Evolutionary conservation across 768 basidiomycete species (phyloP), one percentile per base, ranked within the genome.

Genomic region (Lentinula edodes): DNA sequence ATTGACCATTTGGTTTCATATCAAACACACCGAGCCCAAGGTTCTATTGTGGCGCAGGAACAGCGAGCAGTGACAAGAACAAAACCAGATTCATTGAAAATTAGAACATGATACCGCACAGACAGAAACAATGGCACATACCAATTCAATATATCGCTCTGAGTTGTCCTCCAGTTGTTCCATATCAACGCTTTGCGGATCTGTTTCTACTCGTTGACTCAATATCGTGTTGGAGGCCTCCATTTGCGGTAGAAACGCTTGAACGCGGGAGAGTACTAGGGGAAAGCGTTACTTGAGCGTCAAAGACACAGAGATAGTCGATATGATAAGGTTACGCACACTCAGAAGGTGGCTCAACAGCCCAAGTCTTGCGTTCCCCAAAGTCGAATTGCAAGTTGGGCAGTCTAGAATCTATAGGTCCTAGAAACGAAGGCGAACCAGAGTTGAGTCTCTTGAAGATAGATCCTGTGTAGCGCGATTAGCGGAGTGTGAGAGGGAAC

Each of bases 131-230:
- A 52, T 16, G 36, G 23, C 16, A 67, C 73, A 54, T 64, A 85
- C 87, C 86, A 89, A 89, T 70, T 89, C 82, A 65, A 90, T 86
- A 68, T 87, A 83, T 61, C 72, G 78, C 1, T 75, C 77, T 55
- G 75, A 76, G n/a, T 74, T 74, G 20, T 74, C 76, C 6, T 74
- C 72, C 23, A 90, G 65, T 61, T 86, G 78, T 70, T 91, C 90
- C 43, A 91, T 89, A 66, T 90, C 83, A n/a, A 90, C 74, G 65
- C 83, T 86, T 16, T 70, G 67, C 1, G 85, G 87, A 62, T 86
- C 78, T 43, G 71, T 69, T 42, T 78, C 71, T 9, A 73, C 74
- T n/a, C 76, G 76, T 61, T 78, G 74, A 3, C 76, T 66, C 16
- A 90, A 78, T 1, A 79, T 70, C 2, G 76, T 78, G 65, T 89